Evolutionary conservation across 78 protist species (phyloP), one percentile per base, ranked within the genome.

Genomic region (Andalucia godoyi): DNA sequence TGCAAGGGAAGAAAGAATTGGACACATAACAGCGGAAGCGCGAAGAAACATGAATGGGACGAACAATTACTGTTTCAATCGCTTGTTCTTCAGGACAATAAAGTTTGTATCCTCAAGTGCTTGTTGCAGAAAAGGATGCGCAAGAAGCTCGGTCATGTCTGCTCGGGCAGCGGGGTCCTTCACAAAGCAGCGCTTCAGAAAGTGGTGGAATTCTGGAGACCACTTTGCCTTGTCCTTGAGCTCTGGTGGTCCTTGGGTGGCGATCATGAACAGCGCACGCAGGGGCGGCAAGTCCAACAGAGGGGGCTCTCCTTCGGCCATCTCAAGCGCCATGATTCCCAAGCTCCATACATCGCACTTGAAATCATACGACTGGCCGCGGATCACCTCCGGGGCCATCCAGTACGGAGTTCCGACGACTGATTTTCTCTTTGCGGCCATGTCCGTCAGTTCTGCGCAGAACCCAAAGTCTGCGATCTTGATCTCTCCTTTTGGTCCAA

Each of bases 381-480:
- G 58, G 27, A 90, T 87, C 50, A 93, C 58, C 57, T 92, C 97
- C 0, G 95, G 92, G 12, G 93, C 92, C 96, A 91, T 91, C 96
- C 96, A 91, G 73, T 91, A 91, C 7, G 95, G 95, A 4, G 95
- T 89, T 27, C 95, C 97, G 38, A 89, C 97, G 27, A 88, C 91
- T 1, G 93, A 66, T 17, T 83, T 64, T 12, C 97, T 52, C 58
- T 42, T 10, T 63, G 15, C 17, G 39, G 57, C 58, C 58, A 84
- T 88, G 30, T 79, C 76, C 13, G 95, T 78, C 30, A 88, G 83
- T 72, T 87, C 93, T 21, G 92, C 88, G 8, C 90, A 84, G 54
- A 81, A 93, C 29, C 97, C 97, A 53, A 93, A 93, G 59, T 93
- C 97, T 1, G 57, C 80, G 5, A 88, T 40, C 57, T 88, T 88